Conservation (phyloP, 1,139 yeast species). For the Wickerhamiella pararugosa region DNA sequence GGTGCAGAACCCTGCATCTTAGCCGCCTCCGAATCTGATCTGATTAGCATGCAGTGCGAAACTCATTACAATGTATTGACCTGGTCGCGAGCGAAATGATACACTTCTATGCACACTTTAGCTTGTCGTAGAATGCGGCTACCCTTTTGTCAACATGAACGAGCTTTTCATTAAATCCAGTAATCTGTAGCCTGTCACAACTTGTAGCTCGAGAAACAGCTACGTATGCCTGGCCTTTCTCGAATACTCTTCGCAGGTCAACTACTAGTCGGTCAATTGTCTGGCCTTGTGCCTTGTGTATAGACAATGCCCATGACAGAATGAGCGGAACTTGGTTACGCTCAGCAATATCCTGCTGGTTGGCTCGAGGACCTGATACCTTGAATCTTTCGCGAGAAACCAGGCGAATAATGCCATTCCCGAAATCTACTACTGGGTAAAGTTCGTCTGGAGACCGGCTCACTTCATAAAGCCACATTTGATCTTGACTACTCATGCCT, state of each 20-base stretch:
- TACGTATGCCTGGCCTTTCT: slow-evolving; percentile 78
- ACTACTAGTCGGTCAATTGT: slow-evolving; percentile 67
- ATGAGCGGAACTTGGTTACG: slow-evolving; percentile 60
- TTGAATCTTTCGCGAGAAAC: slow-evolving; percentile 12
- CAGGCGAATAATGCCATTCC: slow-evolving; percentile 9
- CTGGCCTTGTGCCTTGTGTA: slow-evolving; percentile 88
- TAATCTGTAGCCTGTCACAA: slow-evolving; percentile 55
- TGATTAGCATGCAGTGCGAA: too few relatives aligned
- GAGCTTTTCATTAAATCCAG: slow-evolving; percentile 48
- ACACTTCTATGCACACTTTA: slow-evolving; percentile 19
- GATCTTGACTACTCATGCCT: neutral
- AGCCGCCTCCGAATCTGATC: too few relatives aligned
- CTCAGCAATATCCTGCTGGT: slow-evolving; percentile 17
- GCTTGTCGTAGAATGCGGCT: slow-evolving; percentile 41
- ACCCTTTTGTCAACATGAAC: slow-evolving; percentile 58
- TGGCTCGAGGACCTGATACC: slow-evolving; percentile 12
- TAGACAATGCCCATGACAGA: slow-evolving; percentile 79
- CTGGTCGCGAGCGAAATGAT: neutral
- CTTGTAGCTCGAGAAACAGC: slow-evolving; percentile 83
- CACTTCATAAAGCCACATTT: too few relatives aligned
- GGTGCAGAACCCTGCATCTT: too few relatives aligned
- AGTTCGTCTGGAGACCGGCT: neutral
- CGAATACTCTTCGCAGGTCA: slow-evolving; percentile 56
- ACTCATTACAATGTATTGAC: too few relatives aligned
- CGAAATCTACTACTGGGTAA: slow-evolving; percentile 16